These are phyloP conservation scores for Rhizoclosmatium sp. DNA, from an alignment of 192 early-diverging fungal species.

Conservation along the genomic window DNA sequence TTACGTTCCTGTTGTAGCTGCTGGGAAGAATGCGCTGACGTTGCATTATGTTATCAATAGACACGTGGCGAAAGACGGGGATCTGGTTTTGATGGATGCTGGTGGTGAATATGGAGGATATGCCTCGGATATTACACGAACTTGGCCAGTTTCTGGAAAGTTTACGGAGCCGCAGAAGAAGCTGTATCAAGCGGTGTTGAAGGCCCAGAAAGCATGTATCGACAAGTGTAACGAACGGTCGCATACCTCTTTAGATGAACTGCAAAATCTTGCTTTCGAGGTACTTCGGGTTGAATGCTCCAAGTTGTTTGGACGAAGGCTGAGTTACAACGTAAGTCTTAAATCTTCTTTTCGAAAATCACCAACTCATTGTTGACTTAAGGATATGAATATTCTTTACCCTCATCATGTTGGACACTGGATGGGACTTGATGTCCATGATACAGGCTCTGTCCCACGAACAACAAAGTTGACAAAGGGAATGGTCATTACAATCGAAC, in stretches of 20 bases:
- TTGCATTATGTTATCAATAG: constrained; percentile 97
- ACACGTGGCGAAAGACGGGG: constrained; percentile 71
- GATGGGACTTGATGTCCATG: constrained; percentile 95
- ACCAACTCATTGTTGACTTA: constrained; percentile 12
- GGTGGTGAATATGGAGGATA: constrained; percentile 91
- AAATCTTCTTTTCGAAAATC: background rate
- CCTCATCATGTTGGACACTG: constrained; percentile 97
- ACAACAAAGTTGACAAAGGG: constrained; percentile 73
- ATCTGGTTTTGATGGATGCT: constrained; percentile 89
- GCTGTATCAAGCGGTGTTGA: constrained; percentile 84
- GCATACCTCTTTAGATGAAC: constrained; percentile 77
- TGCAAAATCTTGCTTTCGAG: constrained; percentile 79
- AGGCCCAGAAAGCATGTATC: constrained; percentile 86
- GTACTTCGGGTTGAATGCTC: constrained; percentile 75
- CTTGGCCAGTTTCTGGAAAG: constrained; percentile 90
- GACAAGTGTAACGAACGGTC: constrained; percentile 57
- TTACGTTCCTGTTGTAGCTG: constrained; percentile 97
- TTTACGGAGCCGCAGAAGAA: constrained; percentile 81
- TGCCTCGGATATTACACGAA: constrained; percentile 91
- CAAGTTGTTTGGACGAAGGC: constrained; percentile 61
- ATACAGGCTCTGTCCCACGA: constrained; percentile 77
- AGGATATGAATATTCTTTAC: constrained; percentile 86
- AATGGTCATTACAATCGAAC: constrained; percentile 96
- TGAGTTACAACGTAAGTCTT: constrained; percentile 49
- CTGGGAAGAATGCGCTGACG: constrained; percentile 86